Evolutionary conservation across 2,329 filamentous ascomycete species (phyloP).

Genomic region (Leptographium galeiforme): DNA sequence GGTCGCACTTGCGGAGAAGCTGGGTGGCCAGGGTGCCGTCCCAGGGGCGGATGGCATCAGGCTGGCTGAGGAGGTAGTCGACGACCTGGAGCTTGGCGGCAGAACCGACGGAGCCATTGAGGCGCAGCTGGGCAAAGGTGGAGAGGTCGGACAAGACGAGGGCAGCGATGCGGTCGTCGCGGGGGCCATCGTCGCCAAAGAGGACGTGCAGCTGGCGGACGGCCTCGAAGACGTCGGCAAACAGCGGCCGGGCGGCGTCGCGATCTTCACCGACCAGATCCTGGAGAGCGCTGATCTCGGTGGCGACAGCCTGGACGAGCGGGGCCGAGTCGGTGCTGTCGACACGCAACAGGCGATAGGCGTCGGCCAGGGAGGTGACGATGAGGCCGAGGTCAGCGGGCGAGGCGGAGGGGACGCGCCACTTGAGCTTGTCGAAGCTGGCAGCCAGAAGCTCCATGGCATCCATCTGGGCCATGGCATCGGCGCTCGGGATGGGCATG

Average conservation of each 20-base stretch:
- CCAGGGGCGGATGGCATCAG: conserved; percentile 27
- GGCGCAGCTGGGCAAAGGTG: conserved; percentile 28
- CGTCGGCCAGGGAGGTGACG: conserved; percentile 39
- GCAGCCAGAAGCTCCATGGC: conserved; percentile 42
- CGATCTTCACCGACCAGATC: conserved; percentile 27
- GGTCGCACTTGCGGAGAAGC: conserved; percentile 41
- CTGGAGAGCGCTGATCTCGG: conserved; percentile 40
- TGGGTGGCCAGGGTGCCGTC: conserved; percentile 33
- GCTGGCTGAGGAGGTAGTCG: conserved; percentile 27
- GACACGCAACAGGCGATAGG: conserved; percentile 41
- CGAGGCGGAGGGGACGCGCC: conserved; percentile 37
- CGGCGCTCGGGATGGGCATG: conserved; percentile 32
- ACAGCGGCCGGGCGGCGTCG: conserved; percentile 40
- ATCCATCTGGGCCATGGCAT: conserved; percentile 30
- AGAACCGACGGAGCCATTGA: conserved; percentile 23
- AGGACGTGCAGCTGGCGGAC: conserved; percentile 39
- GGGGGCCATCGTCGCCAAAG: conserved; percentile 14
- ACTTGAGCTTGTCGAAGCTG: conserved; percentile 47
- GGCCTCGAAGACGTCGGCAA: conserved; percentile 41
- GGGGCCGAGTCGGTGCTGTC: conserved; percentile 26
- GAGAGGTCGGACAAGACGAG: conserved; percentile 34
- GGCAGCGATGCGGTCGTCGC: conserved; percentile 5
- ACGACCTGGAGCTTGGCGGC: conserved; percentile 31
- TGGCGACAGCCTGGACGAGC: conserved; percentile 34
- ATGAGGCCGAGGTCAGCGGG: conserved; percentile 39